These are phyloP conservation scores for Aspergillus coremiiformis DNA, from an alignment of 495 filamentous ascomycete genomes.

Conservation along the genomic window DNA sequence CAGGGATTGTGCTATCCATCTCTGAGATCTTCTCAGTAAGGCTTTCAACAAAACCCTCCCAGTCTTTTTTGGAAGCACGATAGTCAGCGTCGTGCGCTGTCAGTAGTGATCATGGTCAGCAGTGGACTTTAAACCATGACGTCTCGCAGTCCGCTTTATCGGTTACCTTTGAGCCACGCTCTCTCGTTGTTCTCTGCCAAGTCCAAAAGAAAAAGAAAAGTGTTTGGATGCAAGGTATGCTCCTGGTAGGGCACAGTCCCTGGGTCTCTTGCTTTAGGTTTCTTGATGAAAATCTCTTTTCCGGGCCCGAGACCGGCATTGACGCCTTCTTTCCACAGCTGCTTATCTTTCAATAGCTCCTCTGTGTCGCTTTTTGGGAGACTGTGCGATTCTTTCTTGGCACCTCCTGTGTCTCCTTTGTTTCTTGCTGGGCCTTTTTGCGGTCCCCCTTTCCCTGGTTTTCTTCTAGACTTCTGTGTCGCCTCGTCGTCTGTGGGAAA, in stretches of 20 bases:
- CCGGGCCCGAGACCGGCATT: slow-evolving; percentile 52
- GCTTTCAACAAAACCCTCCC: slow-evolving; percentile 63
- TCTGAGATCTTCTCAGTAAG: slow-evolving; percentile 63
- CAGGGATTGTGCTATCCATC: slow-evolving; percentile 70
- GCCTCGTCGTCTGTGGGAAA: slow-evolving; percentile 24
- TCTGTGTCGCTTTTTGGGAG: slow-evolving; percentile 3
- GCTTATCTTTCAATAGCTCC: slow-evolving; percentile 33
- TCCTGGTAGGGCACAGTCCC: slow-evolving; percentile 61
- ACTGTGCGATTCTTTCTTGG: neutral
- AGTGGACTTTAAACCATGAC: neutral
- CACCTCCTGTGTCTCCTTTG: neutral
- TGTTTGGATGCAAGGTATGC: slow-evolving; percentile 71
- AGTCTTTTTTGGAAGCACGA: slow-evolving; percentile 68
- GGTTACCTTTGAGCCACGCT: slow-evolving; percentile 68
- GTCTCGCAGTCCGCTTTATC: slow-evolving; percentile 1
- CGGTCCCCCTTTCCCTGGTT: slow-evolving; percentile 3
- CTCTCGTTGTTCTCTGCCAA: slow-evolving; percentile 72
- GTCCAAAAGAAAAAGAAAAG: slow-evolving; percentile 67
- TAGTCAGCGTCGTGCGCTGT: slow-evolving; percentile 70
- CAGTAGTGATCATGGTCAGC: slow-evolving; percentile 6
- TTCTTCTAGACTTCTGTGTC: slow-evolving; percentile 17
- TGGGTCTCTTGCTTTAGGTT: slow-evolving; percentile 60
- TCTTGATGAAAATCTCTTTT: slow-evolving; percentile 59
- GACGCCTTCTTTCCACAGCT: slow-evolving; percentile 52
- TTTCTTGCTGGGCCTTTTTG: slow-evolving; percentile 9